These are phyloP conservation scores for Penicillium brevicompactum DNA, from an alignment of 2,329 filamentous ascomycete species.

Conservation along the genomic window DNA sequence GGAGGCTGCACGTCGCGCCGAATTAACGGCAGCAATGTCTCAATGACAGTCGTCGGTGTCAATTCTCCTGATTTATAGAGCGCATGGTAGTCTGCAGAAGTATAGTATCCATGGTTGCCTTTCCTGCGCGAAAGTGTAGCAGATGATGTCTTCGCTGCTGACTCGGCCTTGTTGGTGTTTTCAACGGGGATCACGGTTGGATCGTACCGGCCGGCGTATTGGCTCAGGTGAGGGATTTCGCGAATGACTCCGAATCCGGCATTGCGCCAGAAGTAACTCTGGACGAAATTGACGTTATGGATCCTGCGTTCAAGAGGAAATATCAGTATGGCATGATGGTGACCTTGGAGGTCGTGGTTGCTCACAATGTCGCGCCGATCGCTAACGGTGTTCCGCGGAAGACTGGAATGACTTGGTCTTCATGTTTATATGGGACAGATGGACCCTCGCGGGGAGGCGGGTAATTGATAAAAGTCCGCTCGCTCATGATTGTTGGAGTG, in stretches of 20 bases:
- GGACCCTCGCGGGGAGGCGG: conserved; percentile 44
- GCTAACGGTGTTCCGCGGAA: conserved; percentile 67
- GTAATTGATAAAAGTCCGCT: conserved; percentile 36
- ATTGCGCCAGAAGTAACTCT: conserved; percentile 70
- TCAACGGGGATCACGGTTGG: conserved; percentile 57
- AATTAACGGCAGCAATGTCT: conserved; percentile 72
- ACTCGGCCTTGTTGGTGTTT: conserved; percentile 15
- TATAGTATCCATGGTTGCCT: conserved; percentile 59
- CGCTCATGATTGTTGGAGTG: conserved; percentile 23
- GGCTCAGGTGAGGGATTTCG: conserved; percentile 56
- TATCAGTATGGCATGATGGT: not conserved
- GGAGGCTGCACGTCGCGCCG: conserved; percentile 57
- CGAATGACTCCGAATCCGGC: conserved; percentile 65
- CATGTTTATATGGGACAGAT: conserved; percentile 48
- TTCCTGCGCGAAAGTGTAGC: conserved; percentile 39
- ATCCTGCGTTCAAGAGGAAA: conserved; percentile 47
- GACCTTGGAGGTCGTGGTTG: conserved; percentile 5
- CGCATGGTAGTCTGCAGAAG: conserved; percentile 74
- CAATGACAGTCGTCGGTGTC: conserved; percentile 72
- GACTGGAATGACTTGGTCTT: conserved; percentile 67
- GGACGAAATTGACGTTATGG: conserved; percentile 61
- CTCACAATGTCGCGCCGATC: conserved; percentile 64
- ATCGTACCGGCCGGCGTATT: conserved; percentile 57
- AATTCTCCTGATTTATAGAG: conserved; percentile 70
- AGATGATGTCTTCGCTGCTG: conserved; percentile 18